These are phyloP conservation scores for Metschnikowia gelsemii DNA, from an alignment of 805 yeast species.

Conservation along the genomic window DNA sequence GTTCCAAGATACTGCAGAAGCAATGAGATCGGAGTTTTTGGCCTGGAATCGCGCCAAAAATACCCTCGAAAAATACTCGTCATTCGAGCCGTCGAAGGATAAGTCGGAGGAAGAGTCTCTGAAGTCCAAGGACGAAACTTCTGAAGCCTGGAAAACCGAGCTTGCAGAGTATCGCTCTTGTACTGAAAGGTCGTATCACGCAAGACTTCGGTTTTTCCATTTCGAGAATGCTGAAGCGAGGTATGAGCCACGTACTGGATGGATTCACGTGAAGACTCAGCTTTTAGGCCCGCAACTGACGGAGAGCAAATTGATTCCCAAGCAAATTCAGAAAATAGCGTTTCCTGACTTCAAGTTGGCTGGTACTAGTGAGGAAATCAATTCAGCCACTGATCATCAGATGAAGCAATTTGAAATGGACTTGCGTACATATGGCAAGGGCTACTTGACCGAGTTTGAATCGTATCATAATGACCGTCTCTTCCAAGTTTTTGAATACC, in stretches of 20 bases:
- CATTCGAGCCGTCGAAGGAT: too few relatives aligned
- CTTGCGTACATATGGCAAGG: not conserved
- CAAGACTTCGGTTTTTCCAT: not conserved
- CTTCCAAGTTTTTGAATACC: not conserved
- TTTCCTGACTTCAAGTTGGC: not conserved
- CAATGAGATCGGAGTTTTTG: too few relatives aligned
- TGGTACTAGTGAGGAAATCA: not conserved
- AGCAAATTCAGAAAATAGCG: not conserved
- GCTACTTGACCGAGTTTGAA: not conserved
- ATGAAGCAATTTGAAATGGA: not conserved
- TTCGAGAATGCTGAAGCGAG: conserved; percentile 3
- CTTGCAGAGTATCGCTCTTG: not conserved
- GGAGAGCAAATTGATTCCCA: not conserved
- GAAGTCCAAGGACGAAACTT: too few relatives aligned
- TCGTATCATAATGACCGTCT: not conserved
- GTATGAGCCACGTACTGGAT: conserved; percentile 4
- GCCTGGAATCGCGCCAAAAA: too few relatives aligned
- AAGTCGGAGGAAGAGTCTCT: too few relatives aligned
- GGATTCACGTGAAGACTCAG: conserved; percentile 5
- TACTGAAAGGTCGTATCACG: not conserved
- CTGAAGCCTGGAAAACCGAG: too few relatives aligned
- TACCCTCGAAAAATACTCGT: too few relatives aligned
- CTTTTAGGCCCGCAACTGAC: not conserved
- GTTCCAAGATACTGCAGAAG: too few relatives aligned
- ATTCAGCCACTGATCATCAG: not conserved